phyloP scores from a whole-genome alignment of 1,139 yeast genomes.

The Saccharomyces hybrid region DNA sequence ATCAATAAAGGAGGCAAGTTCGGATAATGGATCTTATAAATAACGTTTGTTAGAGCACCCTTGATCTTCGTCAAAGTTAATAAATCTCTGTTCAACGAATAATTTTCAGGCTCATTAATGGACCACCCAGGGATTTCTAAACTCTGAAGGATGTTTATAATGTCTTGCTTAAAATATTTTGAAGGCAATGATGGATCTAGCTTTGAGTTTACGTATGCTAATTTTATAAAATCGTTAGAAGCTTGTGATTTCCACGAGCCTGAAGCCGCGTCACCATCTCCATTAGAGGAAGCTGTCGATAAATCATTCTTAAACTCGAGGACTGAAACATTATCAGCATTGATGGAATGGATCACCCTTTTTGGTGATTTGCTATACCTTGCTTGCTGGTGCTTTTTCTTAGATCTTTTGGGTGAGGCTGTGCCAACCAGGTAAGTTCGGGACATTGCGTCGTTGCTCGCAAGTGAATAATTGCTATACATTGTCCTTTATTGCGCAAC shows the following conservation, averaged over 20 bases:
- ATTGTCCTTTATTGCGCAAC: neutral
- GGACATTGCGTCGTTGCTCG: neutral
- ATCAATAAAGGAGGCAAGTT: slow-evolving; percentile 41
- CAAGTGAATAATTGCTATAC: neutral
- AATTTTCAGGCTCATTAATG: slow-evolving; percentile 44
- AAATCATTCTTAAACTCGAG: neutral
- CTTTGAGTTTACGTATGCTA: slow-evolving; percentile 26
- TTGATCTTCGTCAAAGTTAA: slow-evolving; percentile 28
- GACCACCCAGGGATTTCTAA: slow-evolving; percentile 48
- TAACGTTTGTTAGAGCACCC: slow-evolving; percentile 88
- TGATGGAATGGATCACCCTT: neutral
- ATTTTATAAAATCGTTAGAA: neutral
- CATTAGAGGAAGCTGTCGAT: neutral
- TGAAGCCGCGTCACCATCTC: neutral
- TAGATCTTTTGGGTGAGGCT: neutral
- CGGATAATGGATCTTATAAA: slow-evolving; percentile 33
- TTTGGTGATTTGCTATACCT: neutral
- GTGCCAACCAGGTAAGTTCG: neutral
- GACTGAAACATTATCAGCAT: neutral
- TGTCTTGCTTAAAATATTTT: slow-evolving; percentile 77
- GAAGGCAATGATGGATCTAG: slow-evolving; percentile 64
- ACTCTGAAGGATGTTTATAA: slow-evolving; percentile 52
- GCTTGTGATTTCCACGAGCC: neutral
- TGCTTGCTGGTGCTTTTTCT: neutral
- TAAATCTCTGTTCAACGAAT: neutral